A percentile compares a stretch with the other conserved stretches of the same genome.
Conservation (phyloP, 495 filamentous ascomycete species). For the Xanthoparmelia taractica region DNA sequence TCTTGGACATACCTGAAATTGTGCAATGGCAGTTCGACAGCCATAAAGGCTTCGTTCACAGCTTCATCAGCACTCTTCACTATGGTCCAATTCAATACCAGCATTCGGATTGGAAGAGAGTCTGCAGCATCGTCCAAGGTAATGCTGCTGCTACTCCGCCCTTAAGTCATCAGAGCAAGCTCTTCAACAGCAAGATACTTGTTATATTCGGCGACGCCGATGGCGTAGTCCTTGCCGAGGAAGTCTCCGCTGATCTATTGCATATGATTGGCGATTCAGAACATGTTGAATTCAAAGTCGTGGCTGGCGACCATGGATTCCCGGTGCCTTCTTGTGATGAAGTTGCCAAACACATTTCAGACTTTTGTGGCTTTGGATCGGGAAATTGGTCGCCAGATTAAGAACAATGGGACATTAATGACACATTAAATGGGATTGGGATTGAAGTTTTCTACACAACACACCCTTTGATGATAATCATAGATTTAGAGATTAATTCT, state of each 20-base stretch:
- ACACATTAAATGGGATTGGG: too few relatives aligned
- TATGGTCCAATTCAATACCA: conserved; percentile 50
- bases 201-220: conserved; percentile 44
- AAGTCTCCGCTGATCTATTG: conserved; percentile 39
- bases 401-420: too few relatives aligned
- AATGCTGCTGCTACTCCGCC: neutral
- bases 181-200: conserved; percentile 34
- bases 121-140: conserved; percentile 33
- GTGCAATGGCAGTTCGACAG: conserved; percentile 49
- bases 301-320: conserved; percentile 46
- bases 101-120: conserved; percentile 40
- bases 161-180: neutral
- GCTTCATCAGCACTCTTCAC: conserved; percentile 49
- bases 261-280: conserved; percentile 35
- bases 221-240: conserved; percentile 40
- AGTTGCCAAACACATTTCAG: conserved; percentile 35
- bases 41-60: conserved; percentile 48
- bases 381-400: neutral
- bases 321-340: conserved; percentile 38
- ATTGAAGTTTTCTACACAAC: too few relatives aligned
- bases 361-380: conserved; percentile 30
- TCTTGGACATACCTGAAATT: conserved; percentile 33
- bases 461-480: too few relatives aligned
- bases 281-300: conserved; percentile 35
- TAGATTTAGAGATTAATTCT: too few relatives aligned